Conservation (phyloP, 257 asterid species). For the Solanum chilense region DNA sequence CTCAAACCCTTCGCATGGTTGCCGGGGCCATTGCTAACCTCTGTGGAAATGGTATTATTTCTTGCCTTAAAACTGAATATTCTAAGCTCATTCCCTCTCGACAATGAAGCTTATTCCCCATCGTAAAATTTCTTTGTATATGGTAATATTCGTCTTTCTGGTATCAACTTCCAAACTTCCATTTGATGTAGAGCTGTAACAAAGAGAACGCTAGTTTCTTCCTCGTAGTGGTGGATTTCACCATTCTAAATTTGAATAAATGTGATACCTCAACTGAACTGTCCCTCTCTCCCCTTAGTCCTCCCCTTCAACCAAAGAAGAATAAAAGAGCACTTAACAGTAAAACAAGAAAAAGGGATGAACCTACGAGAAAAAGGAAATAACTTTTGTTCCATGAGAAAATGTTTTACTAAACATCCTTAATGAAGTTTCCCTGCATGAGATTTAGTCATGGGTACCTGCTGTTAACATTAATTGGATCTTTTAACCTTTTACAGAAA, state of each 20-base stretch:
- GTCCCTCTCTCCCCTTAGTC: not conserved
- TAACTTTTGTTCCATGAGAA: not conserved
- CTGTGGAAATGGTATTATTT: conserved; percentile 66
- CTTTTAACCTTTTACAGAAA: conserved; percentile 31
- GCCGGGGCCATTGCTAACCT: conserved; percentile 92
- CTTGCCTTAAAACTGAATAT: not conserved
- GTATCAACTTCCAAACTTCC: not conserved
- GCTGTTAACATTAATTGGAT: not conserved
- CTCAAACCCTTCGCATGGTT: conserved; percentile 90
- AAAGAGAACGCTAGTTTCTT: not conserved
- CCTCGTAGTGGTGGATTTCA: not conserved
- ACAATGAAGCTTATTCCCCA: not conserved
- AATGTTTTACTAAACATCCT: not conserved
- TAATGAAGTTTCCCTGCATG: not conserved
- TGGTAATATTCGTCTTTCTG: not conserved
- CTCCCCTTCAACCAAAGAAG: not conserved
- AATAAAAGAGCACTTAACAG: not conserved
- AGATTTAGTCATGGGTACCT: not conserved
- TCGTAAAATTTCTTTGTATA: not conserved
- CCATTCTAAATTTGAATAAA: not conserved
- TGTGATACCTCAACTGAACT: not conserved
- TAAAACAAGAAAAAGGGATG: not conserved
- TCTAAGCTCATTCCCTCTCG: not conserved
- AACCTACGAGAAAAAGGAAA: not conserved
- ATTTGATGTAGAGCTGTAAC: not conserved